Percentiles rank a stretch among this genome's conserved stretches.
phyloP scores from a whole-genome alignment of 441 rosid species.

The Rhodomyrtus psidioides region DNA sequence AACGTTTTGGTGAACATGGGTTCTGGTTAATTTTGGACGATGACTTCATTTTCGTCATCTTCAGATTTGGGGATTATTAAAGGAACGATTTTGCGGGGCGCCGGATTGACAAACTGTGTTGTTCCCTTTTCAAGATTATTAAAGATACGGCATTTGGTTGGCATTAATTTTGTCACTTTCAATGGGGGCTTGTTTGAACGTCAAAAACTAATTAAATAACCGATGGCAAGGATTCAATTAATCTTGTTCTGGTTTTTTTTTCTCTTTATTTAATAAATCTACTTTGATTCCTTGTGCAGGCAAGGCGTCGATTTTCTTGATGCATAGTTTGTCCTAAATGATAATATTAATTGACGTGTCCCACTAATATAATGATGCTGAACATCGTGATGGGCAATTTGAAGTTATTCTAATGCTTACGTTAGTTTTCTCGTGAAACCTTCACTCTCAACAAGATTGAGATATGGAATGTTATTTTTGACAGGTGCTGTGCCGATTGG shows the following conservation, averaged over 20 bases:
- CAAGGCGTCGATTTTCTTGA: neutral
- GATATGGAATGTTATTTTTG: neutral
- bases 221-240: neutral
- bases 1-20: neutral
- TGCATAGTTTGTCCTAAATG: neutral
- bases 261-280: neutral
- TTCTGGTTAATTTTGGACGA: neutral
- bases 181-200: neutral
- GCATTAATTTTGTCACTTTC: neutral
- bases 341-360: neutral
- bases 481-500: neutral
- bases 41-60: neutral
- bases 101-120: neutral
- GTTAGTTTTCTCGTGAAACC: neutral
- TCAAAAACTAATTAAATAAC: neutral
- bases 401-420: neutral
- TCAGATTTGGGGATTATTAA: neutral
- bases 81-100: neutral
- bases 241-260: neutral
- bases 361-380: neutral
- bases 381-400: neutral
- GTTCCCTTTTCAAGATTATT: neutral
- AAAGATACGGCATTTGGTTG: neutral
- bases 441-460: conserved; percentile 2
- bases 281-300: neutral